Base-by-base conservation (phyloP, 306 rosid genomes). In the Medicago arabica region DNA sequence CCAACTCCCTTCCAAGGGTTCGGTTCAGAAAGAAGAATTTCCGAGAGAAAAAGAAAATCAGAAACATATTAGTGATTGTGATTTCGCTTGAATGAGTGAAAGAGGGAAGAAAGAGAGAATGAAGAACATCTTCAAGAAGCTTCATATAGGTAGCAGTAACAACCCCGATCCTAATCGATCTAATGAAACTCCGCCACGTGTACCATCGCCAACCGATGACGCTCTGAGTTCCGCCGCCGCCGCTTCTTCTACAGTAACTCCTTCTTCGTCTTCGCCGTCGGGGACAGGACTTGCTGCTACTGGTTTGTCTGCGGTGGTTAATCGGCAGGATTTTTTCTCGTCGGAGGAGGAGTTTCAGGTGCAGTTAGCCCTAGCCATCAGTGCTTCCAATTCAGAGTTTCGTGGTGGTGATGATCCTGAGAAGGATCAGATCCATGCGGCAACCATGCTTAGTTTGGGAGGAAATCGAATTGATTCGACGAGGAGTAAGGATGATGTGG, bases 41-140 rank as follows among this genome's bases (percentile, higher is more conserved):
- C 14, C 19, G 2, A 8, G 2, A 5, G 9, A 10, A 9, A 14
- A 28, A 36, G 19, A 15, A 68, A 68, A 49, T 75, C 44, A 14
- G 8, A 1, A 23, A 17, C 23, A 3, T 8, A 17, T 8, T 17
- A 53, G 76, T 17, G 31, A 39, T 39, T 74, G 9, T n/a, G 9
- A 51, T 68, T 74, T 75, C 15, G 34, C 19, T 15, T 47, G 11
- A 19, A 71, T 84, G 87, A 66, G 82, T 51, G 84, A 80, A 68
- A 72, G 80, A 72, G 84, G 23, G 72, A 81, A 81, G 71, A 81
- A 11, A 36, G 85, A 71, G 67, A 78, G 81, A 76, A 95, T 95
- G 99, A 95, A 88, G 77, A 89, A 89, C 92, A 92, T 95, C 92
- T 95, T 95, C 93, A 95, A 95, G 96, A 95, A 92, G 90, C 96